phyloP scores from a whole-genome alignment of 441 rosid species.

The Gossypium schwendimanii region DNA sequence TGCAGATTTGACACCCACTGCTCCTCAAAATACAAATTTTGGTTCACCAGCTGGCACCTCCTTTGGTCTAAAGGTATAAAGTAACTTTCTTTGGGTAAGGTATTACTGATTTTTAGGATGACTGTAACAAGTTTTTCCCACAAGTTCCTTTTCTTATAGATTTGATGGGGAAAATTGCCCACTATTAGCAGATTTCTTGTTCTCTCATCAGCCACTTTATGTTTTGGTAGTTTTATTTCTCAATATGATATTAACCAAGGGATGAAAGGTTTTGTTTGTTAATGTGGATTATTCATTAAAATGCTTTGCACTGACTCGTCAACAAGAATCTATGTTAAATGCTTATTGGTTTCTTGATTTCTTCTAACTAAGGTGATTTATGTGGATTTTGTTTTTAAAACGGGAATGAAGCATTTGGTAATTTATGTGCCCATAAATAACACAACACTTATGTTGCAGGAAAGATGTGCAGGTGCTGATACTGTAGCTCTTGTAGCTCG shows the following conservation, averaged over 20 bases:
- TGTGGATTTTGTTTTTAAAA: constrained; percentile 11
- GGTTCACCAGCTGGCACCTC: constrained; percentile 43
- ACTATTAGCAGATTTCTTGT: not conserved
- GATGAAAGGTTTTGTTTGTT: not conserved
- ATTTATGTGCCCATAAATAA: constrained; percentile 12
- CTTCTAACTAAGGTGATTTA: not conserved
- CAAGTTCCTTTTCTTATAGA: not conserved
- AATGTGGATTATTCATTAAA: not conserved
- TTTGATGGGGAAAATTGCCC: not conserved
- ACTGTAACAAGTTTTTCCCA: not conserved
- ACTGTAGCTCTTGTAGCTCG: constrained; percentile 75
- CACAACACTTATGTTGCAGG: constrained; percentile 53
- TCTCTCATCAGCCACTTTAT: not conserved
- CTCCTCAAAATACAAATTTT: constrained; percentile 43
- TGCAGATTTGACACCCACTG: constrained; percentile 59
- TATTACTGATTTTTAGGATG: not conserved
- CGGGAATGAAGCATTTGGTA: constrained; percentile 9
- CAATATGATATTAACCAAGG: not conserved
- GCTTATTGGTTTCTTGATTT: constrained; percentile 4
- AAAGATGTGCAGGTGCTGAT: constrained; percentile 86
- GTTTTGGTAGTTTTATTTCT: not conserved
- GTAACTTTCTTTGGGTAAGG: constrained; percentile 9
- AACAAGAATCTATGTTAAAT: not conserved
- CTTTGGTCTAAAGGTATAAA: constrained; percentile 83
- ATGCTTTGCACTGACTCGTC: not conserved